A percentile compares a stretch with the other conserved stretches of the same genome.
Evolutionary conservation across 805 yeast species (phyloP).

Genomic region (Metschnikowia gelsemii): DNA sequence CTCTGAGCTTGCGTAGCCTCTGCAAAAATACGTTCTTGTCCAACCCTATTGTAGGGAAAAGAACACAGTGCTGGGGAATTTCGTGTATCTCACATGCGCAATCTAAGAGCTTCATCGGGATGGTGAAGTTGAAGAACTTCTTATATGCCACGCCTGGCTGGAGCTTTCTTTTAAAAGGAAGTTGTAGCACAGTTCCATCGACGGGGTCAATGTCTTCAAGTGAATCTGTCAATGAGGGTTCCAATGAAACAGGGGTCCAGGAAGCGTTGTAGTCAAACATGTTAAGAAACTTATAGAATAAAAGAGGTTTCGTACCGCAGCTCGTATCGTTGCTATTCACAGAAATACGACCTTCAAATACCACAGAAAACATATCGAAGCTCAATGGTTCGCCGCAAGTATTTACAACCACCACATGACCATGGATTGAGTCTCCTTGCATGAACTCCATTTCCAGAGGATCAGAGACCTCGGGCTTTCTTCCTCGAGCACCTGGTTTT

Average conservation of each 20-base stretch:
- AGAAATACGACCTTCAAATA: constrained; percentile 28
- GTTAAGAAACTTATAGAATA: constrained; percentile 30
- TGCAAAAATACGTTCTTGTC: constrained; percentile 27
- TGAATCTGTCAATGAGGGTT: constrained; percentile 7
- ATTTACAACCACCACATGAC: constrained; percentile 26
- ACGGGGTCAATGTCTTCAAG: constrained; percentile 27
- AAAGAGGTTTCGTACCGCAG: constrained; percentile 23
- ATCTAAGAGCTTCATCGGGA: constrained; percentile 35
- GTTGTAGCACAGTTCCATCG: constrained; percentile 30
- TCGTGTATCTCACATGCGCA: constrained; percentile 30
- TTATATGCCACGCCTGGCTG: constrained; percentile 27
- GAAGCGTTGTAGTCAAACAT: constrained; percentile 33
- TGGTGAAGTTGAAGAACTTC: constrained; percentile 40
- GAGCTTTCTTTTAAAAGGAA: constrained; percentile 28
- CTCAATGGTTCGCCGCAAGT: constrained; percentile 20
- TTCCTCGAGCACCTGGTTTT: constrained; percentile 19
- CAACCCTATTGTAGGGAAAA: constrained; percentile 28
- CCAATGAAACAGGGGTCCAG: constrained; percentile 30
- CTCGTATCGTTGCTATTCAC: constrained; percentile 22
- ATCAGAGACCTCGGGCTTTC: constrained; percentile 20
- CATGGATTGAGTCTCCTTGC: constrained; percentile 31
- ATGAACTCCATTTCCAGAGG: constrained; percentile 26
- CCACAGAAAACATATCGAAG: constrained; percentile 31
- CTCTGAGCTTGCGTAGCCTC: constrained; percentile 20
- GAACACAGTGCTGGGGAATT: constrained; percentile 25